phyloP scores from a whole-genome alignment of 2,329 filamentous ascomycete genomes.

The Fusarium clavum region DNA sequence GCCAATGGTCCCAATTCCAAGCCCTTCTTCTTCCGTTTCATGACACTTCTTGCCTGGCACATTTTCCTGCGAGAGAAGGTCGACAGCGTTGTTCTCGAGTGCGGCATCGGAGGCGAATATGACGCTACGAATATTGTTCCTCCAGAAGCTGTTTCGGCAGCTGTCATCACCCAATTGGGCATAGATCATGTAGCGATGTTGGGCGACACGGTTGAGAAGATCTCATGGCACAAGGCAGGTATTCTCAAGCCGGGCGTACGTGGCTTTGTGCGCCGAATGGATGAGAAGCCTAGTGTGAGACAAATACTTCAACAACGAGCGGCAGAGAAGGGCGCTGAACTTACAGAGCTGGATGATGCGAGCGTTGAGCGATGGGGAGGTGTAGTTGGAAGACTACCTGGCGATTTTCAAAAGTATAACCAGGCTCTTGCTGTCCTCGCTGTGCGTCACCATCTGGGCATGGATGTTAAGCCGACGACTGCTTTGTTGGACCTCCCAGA shows the following conservation, averaged over 20 bases:
- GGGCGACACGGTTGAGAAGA: conserved; percentile 81
- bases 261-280: conserved; percentile 51
- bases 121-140: conserved; percentile 90
- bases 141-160: conserved; percentile 70
- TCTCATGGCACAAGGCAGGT: conserved; percentile 91
- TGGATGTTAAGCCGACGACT: conserved; percentile 38
- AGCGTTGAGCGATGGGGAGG: conserved; percentile 57
- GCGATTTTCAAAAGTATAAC: conserved; percentile 68
- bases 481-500: conserved; percentile 44
- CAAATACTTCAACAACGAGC: conserved; percentile 71
- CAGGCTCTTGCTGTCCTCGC: conserved; percentile 68
- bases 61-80: conserved; percentile 82
- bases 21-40: conserved; percentile 91
- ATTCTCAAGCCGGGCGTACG: conserved; percentile 76
- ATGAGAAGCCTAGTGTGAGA: conserved; percentile 53
- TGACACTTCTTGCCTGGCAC: conserved; percentile 90
- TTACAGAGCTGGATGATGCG: conserved; percentile 57
- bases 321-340: conserved; percentile 61
- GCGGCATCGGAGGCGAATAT: conserved; percentile 93
- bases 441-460: conserved; percentile 67
- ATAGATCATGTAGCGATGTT: conserved; percentile 88
- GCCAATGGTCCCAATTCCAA: conserved; percentile 71
- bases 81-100: conserved; percentile 85
- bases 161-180: conserved; percentile 82
- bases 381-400: conserved; percentile 57